These are phyloP conservation scores for Arthroderma sp. DNA, from an alignment of 2,329 filamentous ascomycete genomes.

Conservation along the genomic window DNA sequence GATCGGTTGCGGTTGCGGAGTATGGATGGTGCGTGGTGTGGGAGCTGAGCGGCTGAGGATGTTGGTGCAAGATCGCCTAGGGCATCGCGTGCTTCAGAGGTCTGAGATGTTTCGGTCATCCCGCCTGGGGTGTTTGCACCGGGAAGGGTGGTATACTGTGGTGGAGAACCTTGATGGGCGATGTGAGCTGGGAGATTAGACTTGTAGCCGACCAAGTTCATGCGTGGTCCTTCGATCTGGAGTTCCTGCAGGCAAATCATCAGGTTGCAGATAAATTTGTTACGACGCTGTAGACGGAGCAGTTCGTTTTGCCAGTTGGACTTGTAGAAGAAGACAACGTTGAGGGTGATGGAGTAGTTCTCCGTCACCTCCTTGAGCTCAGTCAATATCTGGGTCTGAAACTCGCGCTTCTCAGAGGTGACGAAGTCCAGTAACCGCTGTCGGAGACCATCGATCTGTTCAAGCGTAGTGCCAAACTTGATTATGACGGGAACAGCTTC, in stretches of 20 bases:
- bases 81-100: constrained; percentile 24
- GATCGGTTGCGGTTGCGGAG: constrained; percentile 36
- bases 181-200: constrained; percentile 56
- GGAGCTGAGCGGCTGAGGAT: constrained; percentile 16
- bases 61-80: constrained; percentile 30
- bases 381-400: constrained; percentile 72
- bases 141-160: constrained; percentile 31
- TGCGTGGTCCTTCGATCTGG: constrained; percentile 72
- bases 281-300: constrained; percentile 75
- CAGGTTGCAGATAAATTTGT: constrained; percentile 86
- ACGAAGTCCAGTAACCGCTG: constrained; percentile 73
- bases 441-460: constrained; percentile 73
- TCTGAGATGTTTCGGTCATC: constrained; percentile 23
- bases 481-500: constrained; percentile 75
- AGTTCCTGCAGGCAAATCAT: constrained; percentile 75
- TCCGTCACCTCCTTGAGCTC: constrained; percentile 70
- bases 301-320: constrained; percentile 93
- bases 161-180: constrained; percentile 39
- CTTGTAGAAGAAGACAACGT: constrained; percentile 96
- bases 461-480: constrained; percentile 74
- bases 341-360: constrained; percentile 74
- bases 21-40: constrained; percentile 40
- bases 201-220: constrained; percentile 57
- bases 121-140: constrained; percentile 27
- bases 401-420: constrained; percentile 74